Evolutionary conservation across 331 rosid species (phyloP).

Genomic region (Malus hybrid): DNA sequence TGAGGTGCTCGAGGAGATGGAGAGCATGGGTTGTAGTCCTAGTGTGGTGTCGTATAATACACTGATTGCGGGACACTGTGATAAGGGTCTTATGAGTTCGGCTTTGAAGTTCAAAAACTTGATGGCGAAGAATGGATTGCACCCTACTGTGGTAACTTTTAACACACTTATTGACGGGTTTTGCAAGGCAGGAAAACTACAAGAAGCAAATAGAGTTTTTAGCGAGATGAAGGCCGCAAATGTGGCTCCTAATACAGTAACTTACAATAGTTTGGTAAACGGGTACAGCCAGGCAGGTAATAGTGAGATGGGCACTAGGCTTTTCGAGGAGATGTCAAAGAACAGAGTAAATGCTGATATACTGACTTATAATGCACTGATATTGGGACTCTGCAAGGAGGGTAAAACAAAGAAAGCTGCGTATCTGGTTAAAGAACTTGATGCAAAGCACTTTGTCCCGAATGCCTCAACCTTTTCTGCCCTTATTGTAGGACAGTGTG

Average conservation of each 20-base stretch:
- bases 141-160: constrained; percentile 49
- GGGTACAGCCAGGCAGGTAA: constrained; percentile 35
- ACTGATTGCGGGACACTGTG: constrained; percentile 66
- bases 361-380: constrained; percentile 75
- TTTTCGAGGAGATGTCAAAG: constrained; percentile 65
- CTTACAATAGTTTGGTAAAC: constrained; percentile 21
- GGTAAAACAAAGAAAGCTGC: constrained; percentile 89
- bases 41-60: constrained; percentile 55
- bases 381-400: constrained; percentile 69
- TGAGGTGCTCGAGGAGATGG: constrained; percentile 50
- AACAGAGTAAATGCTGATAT: constrained; percentile 55
- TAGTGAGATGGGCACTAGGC: constrained; percentile 37
- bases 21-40: constrained; percentile 59
- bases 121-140: constrained; percentile 54
- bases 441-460: constrained; percentile 49
- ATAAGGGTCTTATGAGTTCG: constrained; percentile 49
- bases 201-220: constrained; percentile 59
- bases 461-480: constrained; percentile 75
- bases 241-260: constrained; percentile 40
- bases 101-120: constrained; percentile 46
- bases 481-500: constrained; percentile 63
- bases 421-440: constrained; percentile 57
- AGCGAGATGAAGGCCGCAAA: constrained; percentile 56
- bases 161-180: constrained; percentile 71
- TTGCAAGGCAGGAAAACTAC: constrained; percentile 52